Base-by-base conservation (phyloP, 352 stramenopile genomes). In the Globisporangium paddicum region DNA sequence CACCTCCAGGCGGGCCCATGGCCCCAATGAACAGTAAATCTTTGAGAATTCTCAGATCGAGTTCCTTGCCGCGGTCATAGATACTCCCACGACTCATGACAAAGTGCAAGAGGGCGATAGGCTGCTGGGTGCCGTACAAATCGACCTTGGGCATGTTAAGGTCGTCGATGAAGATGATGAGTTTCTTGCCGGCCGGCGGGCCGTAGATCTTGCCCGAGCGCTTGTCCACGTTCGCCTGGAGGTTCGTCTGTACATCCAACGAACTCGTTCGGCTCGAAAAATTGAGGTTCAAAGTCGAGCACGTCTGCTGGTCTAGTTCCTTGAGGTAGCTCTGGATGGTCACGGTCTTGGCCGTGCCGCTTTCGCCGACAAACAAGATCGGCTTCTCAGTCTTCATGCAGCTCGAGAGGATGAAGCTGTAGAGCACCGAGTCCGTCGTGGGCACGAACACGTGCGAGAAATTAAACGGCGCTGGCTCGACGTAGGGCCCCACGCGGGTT, bases 61-160 rank as follows among this genome's bases (percentile, higher is more conserved):
- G 66, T 16, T 98, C 95, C 64, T 98, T 98, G 2, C 89, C 91
- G 10, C 93, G 86, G 55, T 98, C 94, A 67, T 98, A 98, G 25
- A 98, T 90, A 45, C 77, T 85, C 14, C 91, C 91, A 32, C 88
- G 79, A 34, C 75, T 93, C 66, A 98, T 94, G 13, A 98, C 74
- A 61, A 98, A 98, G 51, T 97, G 89, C 19, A 98, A 72, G 14
- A 98, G 69, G 3, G 95, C 92, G 56, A 98, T 98, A 0, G 95
- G 95, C 60, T 98, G 92, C 68, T 98, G 95, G 2, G 95, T 98
- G 48, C 95, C 95, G 66, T 98, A 98, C 11, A 93, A 63, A 67
- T 98, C 95, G 3, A 98, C 91, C 62, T 97, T 98, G 35, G 95
- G 95, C 95, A 98, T 98, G 68, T 98, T 98, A 59, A 98, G 73